These are phyloP conservation scores for Colletotrichum plurivorum DNA, from an alignment of 2,329 filamentous ascomycete genomes.

Conservation along the genomic window DNA sequence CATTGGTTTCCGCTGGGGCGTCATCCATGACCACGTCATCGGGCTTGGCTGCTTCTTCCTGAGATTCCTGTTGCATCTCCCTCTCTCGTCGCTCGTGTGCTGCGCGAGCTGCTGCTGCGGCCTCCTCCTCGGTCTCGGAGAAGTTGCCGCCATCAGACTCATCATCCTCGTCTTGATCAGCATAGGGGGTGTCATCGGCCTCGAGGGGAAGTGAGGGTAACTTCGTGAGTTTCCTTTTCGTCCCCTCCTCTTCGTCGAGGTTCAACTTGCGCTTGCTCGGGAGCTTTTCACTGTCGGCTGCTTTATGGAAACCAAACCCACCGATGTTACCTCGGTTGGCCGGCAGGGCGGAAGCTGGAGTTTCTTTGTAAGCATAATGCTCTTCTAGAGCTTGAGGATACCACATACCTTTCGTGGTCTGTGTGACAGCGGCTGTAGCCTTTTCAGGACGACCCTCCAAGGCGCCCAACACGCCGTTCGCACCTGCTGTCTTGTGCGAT, in stretches of 20 bases:
- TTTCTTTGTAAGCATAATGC: slow-evolving; percentile 44
- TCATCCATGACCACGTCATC: slow-evolving; percentile 36
- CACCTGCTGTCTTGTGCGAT: slow-evolving; percentile 67
- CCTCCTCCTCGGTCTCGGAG: slow-evolving; percentile 88
- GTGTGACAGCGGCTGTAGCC: slow-evolving; percentile 49
- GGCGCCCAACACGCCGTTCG: slow-evolving; percentile 63
- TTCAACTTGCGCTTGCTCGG: slow-evolving; percentile 82
- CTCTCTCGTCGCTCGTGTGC: slow-evolving; percentile 89
- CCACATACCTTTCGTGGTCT: slow-evolving; percentile 54
- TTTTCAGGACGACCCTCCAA: slow-evolving; percentile 58
- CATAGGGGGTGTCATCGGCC: slow-evolving; percentile 72
- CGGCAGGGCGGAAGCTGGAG: slow-evolving; percentile 67
- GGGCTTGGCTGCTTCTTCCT: slow-evolving; percentile 62
- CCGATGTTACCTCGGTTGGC: slow-evolving; percentile 82
- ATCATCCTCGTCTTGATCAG: slow-evolving; percentile 76
- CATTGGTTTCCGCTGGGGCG: slow-evolving; percentile 43
- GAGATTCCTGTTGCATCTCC: slow-evolving; percentile 65
- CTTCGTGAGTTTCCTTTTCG: slow-evolving; percentile 90
- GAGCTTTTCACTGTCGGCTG: slow-evolving; percentile 75
- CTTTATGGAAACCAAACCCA: slow-evolving; percentile 86
- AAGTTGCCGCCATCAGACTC: slow-evolving; percentile 84
- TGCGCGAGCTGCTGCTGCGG: slow-evolving; percentile 85
- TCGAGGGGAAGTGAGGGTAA: slow-evolving; percentile 83
- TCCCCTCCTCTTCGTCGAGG: slow-evolving; percentile 90
- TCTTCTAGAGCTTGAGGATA: neutral